Base-by-base conservation (phyloP, 108 stramenopile species). In the Craspedostauros australis region DNA sequence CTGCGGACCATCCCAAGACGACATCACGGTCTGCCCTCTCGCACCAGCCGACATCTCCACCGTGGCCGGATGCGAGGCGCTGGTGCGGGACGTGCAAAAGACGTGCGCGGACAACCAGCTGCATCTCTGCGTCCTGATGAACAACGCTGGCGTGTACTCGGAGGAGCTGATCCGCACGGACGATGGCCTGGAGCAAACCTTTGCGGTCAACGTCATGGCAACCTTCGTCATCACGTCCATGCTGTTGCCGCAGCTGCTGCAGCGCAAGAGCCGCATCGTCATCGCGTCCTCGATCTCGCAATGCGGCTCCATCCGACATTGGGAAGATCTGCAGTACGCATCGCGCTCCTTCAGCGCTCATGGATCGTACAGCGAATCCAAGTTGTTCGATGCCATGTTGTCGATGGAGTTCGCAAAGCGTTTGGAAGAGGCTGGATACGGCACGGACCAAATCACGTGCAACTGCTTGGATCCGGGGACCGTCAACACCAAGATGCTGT, bases 401-500 rank as follows among this genome's bases (percentile, higher is more conserved):
- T 75, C 82, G 20, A 58, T 67, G 8, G 65, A 86, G 50, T 64
- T 89, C 34, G 71, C 86, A 18, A 57, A 54, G 7, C 39, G 64
- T 21, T 56, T 93, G 15, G 16, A 63, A 23, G 27, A 54, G 15
- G 32, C 46, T n/a, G 64, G 54, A 16, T 29, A 39, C n/a, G 47
- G 36, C 25, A 28, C 61, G 22, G 20, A 64, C 11, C 14, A 37
- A 11, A 60, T 78, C 47, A 72, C 50, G n/a, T 75, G 71, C 59
- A 62, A 59, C 39, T 54, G 50, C 45, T 23, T 92, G 47, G 95
- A 96, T 66, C 95, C 95, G 1, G 92, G 95, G 5, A 96, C 92
- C 0, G 95, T 96, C 28, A 94, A 96, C 69, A 96, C 92, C 3
- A 94, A 93, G 56, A 95, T 94, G 92, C 65, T 95, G 0, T 54